Percentiles rank a stretch among this genome's conserved stretches.
Evolutionary conservation across 352 stramenopile species (phyloP).

Genomic region (Pythium angustatum): DNA sequence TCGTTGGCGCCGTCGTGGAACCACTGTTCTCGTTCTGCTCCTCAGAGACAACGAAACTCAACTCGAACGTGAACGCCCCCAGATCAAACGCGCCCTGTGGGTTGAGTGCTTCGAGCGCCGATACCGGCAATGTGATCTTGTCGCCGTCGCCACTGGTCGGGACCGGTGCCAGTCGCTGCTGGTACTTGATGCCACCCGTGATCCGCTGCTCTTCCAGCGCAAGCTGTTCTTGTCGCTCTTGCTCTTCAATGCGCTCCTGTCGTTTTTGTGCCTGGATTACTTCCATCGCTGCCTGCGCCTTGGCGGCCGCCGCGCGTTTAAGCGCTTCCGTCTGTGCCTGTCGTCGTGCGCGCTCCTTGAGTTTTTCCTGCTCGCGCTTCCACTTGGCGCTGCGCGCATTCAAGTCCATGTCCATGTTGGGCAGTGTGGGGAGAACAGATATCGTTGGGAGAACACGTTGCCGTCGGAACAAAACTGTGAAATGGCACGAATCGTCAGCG

Average conservation of each 20-base stretch:
- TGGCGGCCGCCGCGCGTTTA: constrained; percentile 45
- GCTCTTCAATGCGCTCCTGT: constrained; percentile 41
- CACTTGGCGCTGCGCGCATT: constrained; percentile 68
- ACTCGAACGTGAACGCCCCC: constrained; percentile 81
- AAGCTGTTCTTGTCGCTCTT: constrained; percentile 44
- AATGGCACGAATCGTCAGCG: not conserved
- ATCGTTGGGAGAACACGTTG: not conserved
- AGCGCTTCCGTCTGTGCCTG: constrained; percentile 55
- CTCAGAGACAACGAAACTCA: constrained; percentile 40
- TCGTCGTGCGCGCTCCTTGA: constrained; percentile 54
- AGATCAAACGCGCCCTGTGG: constrained; percentile 74
- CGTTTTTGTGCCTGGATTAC: constrained; percentile 45
- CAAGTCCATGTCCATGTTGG: constrained; percentile 71
- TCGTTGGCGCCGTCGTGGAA: no score
- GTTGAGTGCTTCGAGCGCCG: constrained; percentile 75
- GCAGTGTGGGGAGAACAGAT: no score
- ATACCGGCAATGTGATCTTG: constrained; percentile 78
- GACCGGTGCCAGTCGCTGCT: constrained; percentile 46
- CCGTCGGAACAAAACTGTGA: constrained; percentile 1
- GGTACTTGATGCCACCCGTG: constrained; percentile 71
- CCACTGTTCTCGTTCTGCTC: no score
- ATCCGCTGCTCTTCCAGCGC: constrained; percentile 70
- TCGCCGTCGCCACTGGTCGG: constrained; percentile 59
- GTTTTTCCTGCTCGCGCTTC: constrained; percentile 66
- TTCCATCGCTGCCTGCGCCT: constrained; percentile 48